Base-by-base conservation (phyloP, 139 green algal genomes). In the Closterium sp. region DNA sequence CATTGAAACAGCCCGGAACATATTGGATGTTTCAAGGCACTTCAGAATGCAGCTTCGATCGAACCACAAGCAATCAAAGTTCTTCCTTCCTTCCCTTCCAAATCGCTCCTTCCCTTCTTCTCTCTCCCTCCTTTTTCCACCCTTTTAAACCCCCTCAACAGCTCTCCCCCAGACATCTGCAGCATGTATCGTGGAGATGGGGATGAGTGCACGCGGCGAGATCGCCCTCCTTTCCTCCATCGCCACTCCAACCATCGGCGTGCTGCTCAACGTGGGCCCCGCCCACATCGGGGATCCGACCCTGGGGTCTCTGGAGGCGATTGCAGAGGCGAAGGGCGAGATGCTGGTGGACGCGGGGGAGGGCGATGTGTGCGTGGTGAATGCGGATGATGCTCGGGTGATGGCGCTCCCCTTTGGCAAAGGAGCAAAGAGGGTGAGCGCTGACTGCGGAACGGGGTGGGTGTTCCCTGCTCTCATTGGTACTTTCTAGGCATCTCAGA, bases 181-280 rank as follows among this genome's bases (percentile, higher is more conserved):
- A 9, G 81, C 35, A 10, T 94, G 89, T 84, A 91, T 94, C 25
- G 32, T 94, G 86, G 94, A 95, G 87, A 76, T 95, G 30, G 94
- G 94, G 10, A 95, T 95, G 94, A 95, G 86, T 76, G 31, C 86
- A 0, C 30, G 33, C 0, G 94, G 94, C 0, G 94, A 95, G 84
- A 96, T 95, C 33, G 34, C 33, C 34, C 16, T 84, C 38, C 89
- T 95, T 19, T 16, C 66, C 5, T 7, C 31, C 19, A 94, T 95
- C 30, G 64, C 36, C 86, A 9, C 28, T 12, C 93, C 94, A 23
- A 90, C 31, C 81, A 90, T 95, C 31, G 43, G 94, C 1, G 5
- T 95, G 0, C 64, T 95, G 0, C 94, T 94, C 33, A 95, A 95
- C 66, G 94, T 95, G 1, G 94, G 90, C 23, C 84, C 85, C 32